phyloP scores from a whole-genome alignment of 805 yeast species.

The Candida tibetensis region DNA sequence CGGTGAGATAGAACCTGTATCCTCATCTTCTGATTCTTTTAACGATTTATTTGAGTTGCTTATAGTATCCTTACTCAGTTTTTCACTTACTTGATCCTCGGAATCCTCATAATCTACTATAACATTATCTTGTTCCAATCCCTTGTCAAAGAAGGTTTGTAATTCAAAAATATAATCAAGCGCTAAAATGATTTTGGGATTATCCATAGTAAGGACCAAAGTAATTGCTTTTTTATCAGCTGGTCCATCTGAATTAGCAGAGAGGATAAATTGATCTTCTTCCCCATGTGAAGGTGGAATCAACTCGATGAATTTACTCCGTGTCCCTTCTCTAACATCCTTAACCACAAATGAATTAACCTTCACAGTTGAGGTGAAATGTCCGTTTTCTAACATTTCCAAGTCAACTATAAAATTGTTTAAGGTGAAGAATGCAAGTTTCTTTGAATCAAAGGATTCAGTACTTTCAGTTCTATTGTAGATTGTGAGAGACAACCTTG shows the following conservation, averaged over 20 bases:
- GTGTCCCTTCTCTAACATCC: constrained; percentile 62
- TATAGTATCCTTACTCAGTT: background rate
- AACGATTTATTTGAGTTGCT: background rate
- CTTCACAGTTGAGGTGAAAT: constrained; percentile 57
- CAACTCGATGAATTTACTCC: constrained; percentile 74
- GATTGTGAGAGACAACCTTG: constrained; percentile 59
- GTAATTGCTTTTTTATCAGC: constrained; percentile 41
- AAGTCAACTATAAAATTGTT: constrained; percentile 55
- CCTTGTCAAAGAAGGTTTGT: constrained; percentile 59
- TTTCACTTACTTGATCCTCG: constrained; percentile 10
- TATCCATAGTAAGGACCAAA: constrained; percentile 63
- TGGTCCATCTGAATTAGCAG: constrained; percentile 43
- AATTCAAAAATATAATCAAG: constrained; percentile 81
- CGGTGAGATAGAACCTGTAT: constrained; percentile 4
- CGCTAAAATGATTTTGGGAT: constrained; percentile 78
- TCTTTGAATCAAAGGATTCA: constrained; percentile 32
- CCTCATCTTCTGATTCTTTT: background rate
- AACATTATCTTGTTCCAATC: constrained; percentile 27
- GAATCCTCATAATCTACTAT: constrained; percentile 15
- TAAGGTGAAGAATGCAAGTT: constrained; percentile 43
- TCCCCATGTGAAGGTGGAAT: constrained; percentile 67
- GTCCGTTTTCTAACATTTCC: constrained; percentile 50
- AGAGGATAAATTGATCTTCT: constrained; percentile 69
- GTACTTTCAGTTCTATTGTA: constrained; percentile 49
- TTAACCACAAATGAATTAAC: constrained; percentile 72